Evolutionary conservation across 2,329 filamentous ascomycete species (phyloP), one percentile per base, ranked within the genome.

Genomic region (Lachnum nothofagi): DNA sequence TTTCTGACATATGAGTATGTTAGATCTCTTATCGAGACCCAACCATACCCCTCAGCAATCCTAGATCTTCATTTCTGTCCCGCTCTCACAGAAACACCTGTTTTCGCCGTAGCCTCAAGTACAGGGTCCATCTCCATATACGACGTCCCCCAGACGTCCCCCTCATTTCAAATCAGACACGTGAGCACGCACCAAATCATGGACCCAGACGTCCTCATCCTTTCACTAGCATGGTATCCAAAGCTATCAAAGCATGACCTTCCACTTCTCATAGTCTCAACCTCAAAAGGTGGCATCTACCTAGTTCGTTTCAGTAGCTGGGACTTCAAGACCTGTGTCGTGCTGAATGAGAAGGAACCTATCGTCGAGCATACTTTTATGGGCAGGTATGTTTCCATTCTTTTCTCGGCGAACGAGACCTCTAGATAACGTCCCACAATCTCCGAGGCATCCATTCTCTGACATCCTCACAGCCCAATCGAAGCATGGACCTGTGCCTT

Each of bases 11-110:
- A 27, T n/a, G n/a, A n/a, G n/a, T n/a, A n/a, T 12, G 6, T 24
- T 46, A 85, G 82, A 57, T 66, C 66, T 2, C 70, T 76, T 48
- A 61, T 84, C 4, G 79, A 88, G 62, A 83, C 77, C 1, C 55
- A 83, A 4, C 61, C 71, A 4, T 81, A 86, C 19, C 77, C 82
- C 3, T 88, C 83, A 44, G 91, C 88, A 5, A 77, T 96, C 23
- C 77, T 96, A 45, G 91, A 96, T 64, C 72, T 96, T 24, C 88
- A 91, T 59, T 97, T 96, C 66, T 80, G 84, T 52, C 80, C 78
- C 1, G 63, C 68, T 44, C 55, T 61, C 2, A 12, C 19, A 9
- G 6, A 39, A n/a, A 39, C 8, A 12, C 69, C 67, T 42, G 69
- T 86, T 3, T 75, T 95, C 45, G 89, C 82, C 8, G 81, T 85